phyloP scores from a whole-genome alignment of 345 rosid genomes.

The Eucalyptus cloeziana region DNA sequence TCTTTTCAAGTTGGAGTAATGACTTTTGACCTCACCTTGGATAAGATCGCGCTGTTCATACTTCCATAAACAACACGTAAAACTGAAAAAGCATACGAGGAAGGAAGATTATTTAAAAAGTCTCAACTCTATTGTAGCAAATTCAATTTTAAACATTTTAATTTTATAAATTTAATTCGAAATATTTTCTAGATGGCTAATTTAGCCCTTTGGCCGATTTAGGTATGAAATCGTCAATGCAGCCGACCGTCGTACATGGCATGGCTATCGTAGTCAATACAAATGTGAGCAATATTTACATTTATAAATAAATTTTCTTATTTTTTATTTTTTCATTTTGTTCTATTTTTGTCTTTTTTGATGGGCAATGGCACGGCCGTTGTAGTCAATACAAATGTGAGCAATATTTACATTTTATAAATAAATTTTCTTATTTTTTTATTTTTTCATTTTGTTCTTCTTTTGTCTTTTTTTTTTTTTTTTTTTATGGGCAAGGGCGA shows the following conservation, averaged over 20 bases:
- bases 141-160: background rate
- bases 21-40: background rate
- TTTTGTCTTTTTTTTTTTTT: background rate
- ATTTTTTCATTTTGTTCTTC: no score
- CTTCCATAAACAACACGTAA: background rate
- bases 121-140: accelerated
- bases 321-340: no score
- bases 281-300: no score
- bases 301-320: no score
- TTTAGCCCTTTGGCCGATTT: background rate
- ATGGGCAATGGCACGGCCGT: background rate
- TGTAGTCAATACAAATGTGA: no score
- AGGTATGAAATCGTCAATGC: background rate
- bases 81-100: no score
- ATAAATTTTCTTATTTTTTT: no score
- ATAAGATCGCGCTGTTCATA: background rate
- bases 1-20: background rate
- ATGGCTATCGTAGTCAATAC: no score
- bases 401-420: no score
- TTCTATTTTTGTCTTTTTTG: no score
- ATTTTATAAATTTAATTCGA: background rate
- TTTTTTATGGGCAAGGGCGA: background rate
- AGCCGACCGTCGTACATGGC: background rate
- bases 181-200: background rate
- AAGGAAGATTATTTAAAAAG: background rate